Base-by-base conservation (phyloP, 148 eudicot genomes). In the Dianthus caryophyllus region DNA sequence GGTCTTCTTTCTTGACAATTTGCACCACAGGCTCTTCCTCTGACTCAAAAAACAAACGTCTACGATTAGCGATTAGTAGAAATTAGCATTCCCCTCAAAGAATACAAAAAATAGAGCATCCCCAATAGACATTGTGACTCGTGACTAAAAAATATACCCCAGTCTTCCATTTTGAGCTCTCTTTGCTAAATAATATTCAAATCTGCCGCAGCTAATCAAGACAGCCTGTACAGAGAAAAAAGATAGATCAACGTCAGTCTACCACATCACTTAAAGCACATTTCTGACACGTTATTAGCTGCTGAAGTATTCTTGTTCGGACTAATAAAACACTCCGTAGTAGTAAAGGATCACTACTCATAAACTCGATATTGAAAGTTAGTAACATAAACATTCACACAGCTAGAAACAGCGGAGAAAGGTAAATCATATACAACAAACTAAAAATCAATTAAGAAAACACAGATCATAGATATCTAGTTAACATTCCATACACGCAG, bases 11-110 rank as follows among this genome's bases (percentile, higher is more conserved):
- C 73, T 81, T 84, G 6, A 79, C 63, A 61, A 83, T 61, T 67
- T 70, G 72, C 58, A 84, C 84, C 66, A 71, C 76, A 41, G 79
- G 75, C 68, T 71, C 94, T 33, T 89, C 94, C 80, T 89, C 98
- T 92, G 75, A 26, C 71, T 62, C n/a, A 63, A 24, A 1, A 58
- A n/a, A 18, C 49, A 50, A 47, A 47, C 41, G 36, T 26, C 49
- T n/a, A 70, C 55, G 16, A 15, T 55, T 30, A 33, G 66, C 36
- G 30, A 70, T 1, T 15, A 15, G 56, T 5, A 27, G 50, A 69
- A 33, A 21, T 20, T 36, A 16, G 57, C 27, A 48, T 24, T 20
- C 1, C 38, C 61, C 38, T 33, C 38, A 7, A 6, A 17, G 7
- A 36, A 4, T 7, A 8, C 13, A 57, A 38, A 1, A 39, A 53